Base-by-base conservation (phyloP, 768 basidiomycete species). In the Suillus tomentosus region DNA sequence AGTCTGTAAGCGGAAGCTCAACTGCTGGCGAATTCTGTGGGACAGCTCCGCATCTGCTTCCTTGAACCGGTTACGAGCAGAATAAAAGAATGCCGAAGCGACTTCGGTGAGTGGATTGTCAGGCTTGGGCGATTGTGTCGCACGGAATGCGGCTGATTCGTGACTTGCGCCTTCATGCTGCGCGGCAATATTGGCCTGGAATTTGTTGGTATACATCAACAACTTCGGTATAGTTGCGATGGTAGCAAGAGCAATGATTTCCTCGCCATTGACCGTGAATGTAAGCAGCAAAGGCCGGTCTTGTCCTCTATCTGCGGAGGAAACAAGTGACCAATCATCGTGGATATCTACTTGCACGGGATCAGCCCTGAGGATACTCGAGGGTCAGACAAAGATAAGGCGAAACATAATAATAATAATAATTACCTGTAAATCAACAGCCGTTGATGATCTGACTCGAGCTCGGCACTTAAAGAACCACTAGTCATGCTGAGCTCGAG, bases 21-120 rank as follows among this genome's bases (percentile, higher is more conserved):
- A 88, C 64, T 87, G 84, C 72, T 94, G 91, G 58, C 82, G 79
- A 65, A 95, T 85, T 17, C 84, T 76, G 66, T 88, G 87, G 6
- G 84, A 83, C 9, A 90, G 74, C 1, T 79, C 83, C 10, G 78
- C 75, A 63, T 89, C 90, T 15, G 82, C 81, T 75, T 92, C 91
- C 67, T 85, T 88, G 74, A 93, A 85, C 24, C 87, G 85, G 50
- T 79, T 86, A 48, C 87, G 84, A 34, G 93, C 90, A 0, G 91
- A 90, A 62, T 84, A 80, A 45, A 95, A 74, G 86, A 94, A 91
- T 37, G 92, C 91, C 66, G 91, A 87, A 2, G 94, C 93, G n/a
- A 95, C 92, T 14, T 90, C 86, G 2, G 91, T 92, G 17, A 95
- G 79, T 2, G 93, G 88, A 67, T 93, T 94, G 59, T 88, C 88